Base-by-base conservation (phyloP, 1,284 basidiomycete genomes). In the Athelia sp. region DNA sequence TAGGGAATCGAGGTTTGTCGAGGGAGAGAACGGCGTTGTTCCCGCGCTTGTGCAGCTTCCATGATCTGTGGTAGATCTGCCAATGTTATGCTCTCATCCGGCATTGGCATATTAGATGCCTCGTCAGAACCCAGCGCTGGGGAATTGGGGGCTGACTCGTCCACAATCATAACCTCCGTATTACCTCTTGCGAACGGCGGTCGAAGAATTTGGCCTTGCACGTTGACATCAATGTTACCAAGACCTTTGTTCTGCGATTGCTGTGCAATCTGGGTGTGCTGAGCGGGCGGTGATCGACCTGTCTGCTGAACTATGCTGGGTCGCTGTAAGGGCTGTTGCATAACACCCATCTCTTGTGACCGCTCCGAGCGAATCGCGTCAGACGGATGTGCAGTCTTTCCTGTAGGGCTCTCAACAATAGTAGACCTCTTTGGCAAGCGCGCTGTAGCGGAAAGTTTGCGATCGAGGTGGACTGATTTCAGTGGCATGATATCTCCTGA, bases 41-140 rank as follows among this genome's bases (percentile, higher is more conserved):
- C 90, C 43, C 90, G 78, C 26, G 90, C 91, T 64, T 96, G 92
- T 42, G 94, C 92, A 2, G 87, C 92, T 62, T 95, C 90, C 68
- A 96, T 84, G 4, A 98, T 72, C 61, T 94, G 89, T 6, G 96
- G 93, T 53, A 99, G 90, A 69, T 99, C 97, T n/a, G 92, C 93
- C 10, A 99, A 79, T 0, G 96, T 98, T 59, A 98, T 86, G 3
- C 85, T 87, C 52, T 95, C 91, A 50, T 94, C 90, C 36, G 72
- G 57, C 8, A 64, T 59, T 42, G 43, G 50, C 18, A 47, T 42
- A 24, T 59, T 52, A 40, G 60, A 65, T 3, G 70, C 67, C 36
- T 75, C 73, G 26, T 78, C 73, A 22, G 57, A 56, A 8, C 72
- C 76, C 19, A 71, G 75, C 11, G 83, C 75, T 11, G 86, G 85